phyloP scores from a whole-genome alignment of 306 rosid genomes.

The Inga laurina region DNA sequence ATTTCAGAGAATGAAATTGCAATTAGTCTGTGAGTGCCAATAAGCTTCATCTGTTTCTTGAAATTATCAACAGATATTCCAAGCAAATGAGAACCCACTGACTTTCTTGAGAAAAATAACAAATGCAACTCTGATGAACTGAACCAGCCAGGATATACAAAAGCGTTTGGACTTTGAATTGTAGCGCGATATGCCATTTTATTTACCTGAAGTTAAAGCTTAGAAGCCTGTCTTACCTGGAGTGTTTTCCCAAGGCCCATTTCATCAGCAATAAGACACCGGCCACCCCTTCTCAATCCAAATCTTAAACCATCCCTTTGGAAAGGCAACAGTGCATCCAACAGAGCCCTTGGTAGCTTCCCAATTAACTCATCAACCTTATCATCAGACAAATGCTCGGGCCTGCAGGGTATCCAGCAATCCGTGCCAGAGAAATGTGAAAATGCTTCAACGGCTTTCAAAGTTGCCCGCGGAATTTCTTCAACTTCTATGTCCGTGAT shows the following conservation, averaged over 20 bases:
- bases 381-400: constrained; percentile 73
- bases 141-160: not conserved
- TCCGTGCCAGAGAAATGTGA: constrained; percentile 53
- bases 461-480: constrained; percentile 86
- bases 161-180: not conserved
- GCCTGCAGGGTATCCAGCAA: constrained; percentile 71
- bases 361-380: constrained; percentile 62
- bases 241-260: constrained; percentile 98
- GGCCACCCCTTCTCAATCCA: constrained; percentile 82
- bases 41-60: not conserved
- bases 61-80: not conserved
- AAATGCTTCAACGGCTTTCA: constrained; percentile 69
- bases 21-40: not conserved
- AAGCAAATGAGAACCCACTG: not conserved
- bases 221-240: constrained; percentile 57
- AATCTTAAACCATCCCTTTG: constrained; percentile 80
- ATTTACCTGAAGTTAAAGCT: constrained; percentile 4
- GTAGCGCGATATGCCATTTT: not conserved
- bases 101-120: constrained; percentile 4
- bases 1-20: constrained; percentile 10
- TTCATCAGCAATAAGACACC: constrained; percentile 93
- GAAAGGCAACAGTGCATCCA: constrained; percentile 73
- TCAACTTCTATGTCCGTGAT: constrained; percentile 53
- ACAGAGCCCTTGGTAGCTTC: constrained; percentile 60
- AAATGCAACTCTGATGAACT: not conserved